Evolutionary conservation across 768 basidiomycete species (phyloP).

Genomic region (Leccinum imitatum): DNA sequence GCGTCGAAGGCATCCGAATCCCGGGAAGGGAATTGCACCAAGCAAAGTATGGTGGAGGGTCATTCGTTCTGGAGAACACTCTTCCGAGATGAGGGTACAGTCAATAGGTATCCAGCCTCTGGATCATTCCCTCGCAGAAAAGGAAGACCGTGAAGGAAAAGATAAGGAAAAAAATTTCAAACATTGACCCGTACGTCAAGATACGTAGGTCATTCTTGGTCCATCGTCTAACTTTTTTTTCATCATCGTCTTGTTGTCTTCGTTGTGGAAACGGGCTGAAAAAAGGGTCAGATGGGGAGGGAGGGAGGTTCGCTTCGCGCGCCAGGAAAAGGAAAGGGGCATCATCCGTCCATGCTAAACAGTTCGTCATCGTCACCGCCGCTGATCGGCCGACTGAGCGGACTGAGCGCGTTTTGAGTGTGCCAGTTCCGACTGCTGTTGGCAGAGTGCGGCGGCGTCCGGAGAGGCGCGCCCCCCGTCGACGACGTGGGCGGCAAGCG

Average conservation of each 20-base stretch:
- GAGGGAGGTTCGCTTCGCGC: no score
- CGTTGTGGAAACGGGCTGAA: neutral
- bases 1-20: no score
- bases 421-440: constrained; percentile 36
- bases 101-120: constrained; percentile 30
- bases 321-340: neutral
- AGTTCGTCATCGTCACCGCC: constrained; percentile 58
- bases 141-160: neutral
- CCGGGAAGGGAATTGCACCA: no score
- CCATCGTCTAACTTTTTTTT: constrained; percentile 14
- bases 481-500: constrained; percentile 33
- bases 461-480: constrained; percentile 20
- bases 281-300: no score
- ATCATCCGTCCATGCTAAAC: constrained; percentile 65
- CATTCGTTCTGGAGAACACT: no score
- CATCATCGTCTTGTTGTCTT: neutral
- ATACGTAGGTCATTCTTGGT: constrained; percentile 21
- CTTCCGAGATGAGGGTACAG: no score
- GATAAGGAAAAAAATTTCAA: neutral
- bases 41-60: no score
- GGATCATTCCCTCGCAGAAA: constrained; percentile 25
- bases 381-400: constrained; percentile 59
- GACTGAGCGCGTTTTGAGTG: constrained; percentile 46
- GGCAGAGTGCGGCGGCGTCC: constrained; percentile 26
- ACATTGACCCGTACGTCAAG: constrained; percentile 28